phyloP scores from a whole-genome alignment of 371 early-diverging fungal genomes.

The Lichtheimia ornata region DNA sequence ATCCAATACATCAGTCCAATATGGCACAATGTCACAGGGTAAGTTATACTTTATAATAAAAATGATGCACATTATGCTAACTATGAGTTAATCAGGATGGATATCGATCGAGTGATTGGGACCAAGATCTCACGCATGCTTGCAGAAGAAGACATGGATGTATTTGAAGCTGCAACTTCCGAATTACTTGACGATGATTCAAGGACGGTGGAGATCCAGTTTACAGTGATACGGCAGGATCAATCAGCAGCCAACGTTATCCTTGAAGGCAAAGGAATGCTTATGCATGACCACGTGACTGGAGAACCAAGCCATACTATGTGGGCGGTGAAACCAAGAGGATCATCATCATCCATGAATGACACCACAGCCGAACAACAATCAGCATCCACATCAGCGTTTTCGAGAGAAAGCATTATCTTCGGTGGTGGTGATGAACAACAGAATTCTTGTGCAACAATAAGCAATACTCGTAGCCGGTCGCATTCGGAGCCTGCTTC shows the following conservation, averaged over 20 bases:
- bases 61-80: neutral
- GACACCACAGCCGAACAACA: slow-evolving; percentile 3
- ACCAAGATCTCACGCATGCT: slow-evolving; percentile 46
- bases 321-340: slow-evolving; percentile 80
- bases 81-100: slow-evolving; percentile 32
- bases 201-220: slow-evolving; percentile 76
- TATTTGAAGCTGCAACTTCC: slow-evolving; percentile 70
- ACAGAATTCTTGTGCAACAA: neutral
- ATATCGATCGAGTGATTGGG: slow-evolving; percentile 51
- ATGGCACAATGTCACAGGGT: slow-evolving; percentile 65
- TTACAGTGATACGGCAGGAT: slow-evolving; percentile 54
- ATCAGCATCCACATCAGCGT: slow-evolving; percentile 3
- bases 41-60: slow-evolving; percentile 5
- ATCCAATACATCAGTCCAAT: slow-evolving; percentile 65
- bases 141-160: slow-evolving; percentile 52
- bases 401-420: neutral
- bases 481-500: slow-evolving; percentile 20
- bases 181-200: slow-evolving; percentile 71
- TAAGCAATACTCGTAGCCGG: slow-evolving; percentile 8
- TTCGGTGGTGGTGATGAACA: neutral
- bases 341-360: neutral
- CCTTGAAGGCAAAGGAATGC: slow-evolving; percentile 92
- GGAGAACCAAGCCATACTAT: slow-evolving; percentile 77
- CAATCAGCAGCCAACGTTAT: slow-evolving; percentile 42
- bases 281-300: slow-evolving; percentile 74